These are phyloP conservation scores for Eleusine coracana DNA, from an alignment of 176 grass and related monocot genomes.

Conservation along the genomic window DNA sequence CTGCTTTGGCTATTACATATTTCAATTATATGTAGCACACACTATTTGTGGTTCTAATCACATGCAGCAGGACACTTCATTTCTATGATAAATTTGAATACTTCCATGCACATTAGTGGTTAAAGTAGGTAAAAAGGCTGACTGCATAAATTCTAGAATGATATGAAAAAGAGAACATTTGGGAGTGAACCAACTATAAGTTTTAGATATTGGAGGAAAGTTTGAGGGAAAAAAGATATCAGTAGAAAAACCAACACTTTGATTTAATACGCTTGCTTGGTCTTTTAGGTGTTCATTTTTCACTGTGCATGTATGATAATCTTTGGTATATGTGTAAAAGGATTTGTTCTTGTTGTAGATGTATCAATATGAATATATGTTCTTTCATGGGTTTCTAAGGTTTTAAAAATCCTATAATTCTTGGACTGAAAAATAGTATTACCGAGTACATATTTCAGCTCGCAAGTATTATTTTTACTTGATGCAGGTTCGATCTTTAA, in stretches of 20 bases:
- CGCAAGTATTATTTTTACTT: conserved; percentile 33
- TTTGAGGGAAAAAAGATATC: background rate
- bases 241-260: background rate
- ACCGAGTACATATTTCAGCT: conserved; percentile 7
- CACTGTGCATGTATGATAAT: conserved; percentile 5
- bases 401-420: conserved; percentile 12
- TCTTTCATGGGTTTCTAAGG: conserved; percentile 7
- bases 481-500: conserved; percentile 86
- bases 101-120: background rate
- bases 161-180: background rate
- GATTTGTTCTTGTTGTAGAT: background rate
- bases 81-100: conserved; percentile 18
- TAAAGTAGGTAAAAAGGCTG: background rate
- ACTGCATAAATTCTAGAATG: background rate
- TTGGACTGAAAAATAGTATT: conserved; percentile 11
- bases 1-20: background rate
- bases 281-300: conserved; percentile 14
- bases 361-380: background rate
- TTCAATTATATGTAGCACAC: background rate
- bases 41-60: background rate
- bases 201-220: background rate
- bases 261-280: conserved; percentile 5
- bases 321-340: background rate
- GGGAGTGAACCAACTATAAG: conserved; percentile 6
- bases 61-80: background rate